phyloP scores from a whole-genome alignment of 768 basidiomycete species.

The Tulasnella sp. region DNA sequence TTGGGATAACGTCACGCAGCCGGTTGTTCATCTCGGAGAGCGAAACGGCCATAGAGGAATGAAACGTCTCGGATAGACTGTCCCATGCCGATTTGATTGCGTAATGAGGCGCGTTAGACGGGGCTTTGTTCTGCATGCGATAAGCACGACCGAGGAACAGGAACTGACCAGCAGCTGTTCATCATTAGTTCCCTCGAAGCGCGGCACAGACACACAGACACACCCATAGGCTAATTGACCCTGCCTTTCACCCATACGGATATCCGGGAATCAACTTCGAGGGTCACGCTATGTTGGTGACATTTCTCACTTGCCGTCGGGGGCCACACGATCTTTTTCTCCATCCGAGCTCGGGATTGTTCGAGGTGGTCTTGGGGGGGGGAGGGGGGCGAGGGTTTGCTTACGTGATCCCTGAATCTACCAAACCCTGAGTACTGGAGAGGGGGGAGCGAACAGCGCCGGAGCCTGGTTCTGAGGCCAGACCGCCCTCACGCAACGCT shows the following conservation, averaged over 20 bases:
- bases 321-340: background rate
- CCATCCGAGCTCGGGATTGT: background rate
- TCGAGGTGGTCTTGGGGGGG: background rate
- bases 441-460: background rate
- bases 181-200: background rate
- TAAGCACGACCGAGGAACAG: background rate
- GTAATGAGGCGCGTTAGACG: background rate
- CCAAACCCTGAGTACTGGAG: background rate
- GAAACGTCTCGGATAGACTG: slow-evolving; percentile 5
- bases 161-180: background rate
- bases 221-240: background rate
- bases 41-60: background rate
- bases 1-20: background rate
- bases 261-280: background rate
- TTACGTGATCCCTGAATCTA: background rate
- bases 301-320: background rate
- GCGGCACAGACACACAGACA: background rate
- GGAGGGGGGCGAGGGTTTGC: background rate
- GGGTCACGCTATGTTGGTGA: background rate
- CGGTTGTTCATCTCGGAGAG: slow-evolving; percentile 6
- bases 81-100: background rate
- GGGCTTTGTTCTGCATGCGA: background rate
- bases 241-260: background rate
- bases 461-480: slow-evolving; percentile 5
- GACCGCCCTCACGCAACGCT: background rate